Conservation (phyloP, 768 basidiomycete genomes). For the Albatrellus ellisii region DNA sequence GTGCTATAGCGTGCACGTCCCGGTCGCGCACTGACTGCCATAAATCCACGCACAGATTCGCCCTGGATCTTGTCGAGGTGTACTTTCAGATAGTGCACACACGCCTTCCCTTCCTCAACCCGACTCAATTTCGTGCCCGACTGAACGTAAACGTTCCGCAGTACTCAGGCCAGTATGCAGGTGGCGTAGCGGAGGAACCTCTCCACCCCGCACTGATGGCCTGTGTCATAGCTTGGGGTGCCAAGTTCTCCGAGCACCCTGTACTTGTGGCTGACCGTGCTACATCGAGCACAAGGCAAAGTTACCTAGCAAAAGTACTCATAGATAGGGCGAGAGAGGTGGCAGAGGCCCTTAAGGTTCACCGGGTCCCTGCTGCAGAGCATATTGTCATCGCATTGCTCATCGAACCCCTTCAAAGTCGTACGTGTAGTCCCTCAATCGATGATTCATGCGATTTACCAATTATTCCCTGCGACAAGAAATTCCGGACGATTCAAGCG, state of each 20-base stretch:
- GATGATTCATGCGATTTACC: constrained; percentile 1
- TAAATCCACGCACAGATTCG: constrained; percentile 63
- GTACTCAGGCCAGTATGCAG: constrained; percentile 15
- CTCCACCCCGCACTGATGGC: constrained; percentile 70
- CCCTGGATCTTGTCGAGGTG: constrained; percentile 86
- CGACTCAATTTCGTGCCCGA: constrained; percentile 63
- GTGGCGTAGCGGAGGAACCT: constrained; percentile 24
- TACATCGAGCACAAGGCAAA: constrained; percentile 50
- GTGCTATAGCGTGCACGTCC: constrained; percentile 9
- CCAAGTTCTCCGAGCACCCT: constrained; percentile 88
- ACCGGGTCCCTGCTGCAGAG: constrained; percentile 65
- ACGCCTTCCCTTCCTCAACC: constrained; percentile 78
- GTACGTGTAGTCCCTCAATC: constrained; percentile 44
- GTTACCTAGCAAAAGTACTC: constrained; percentile 62
- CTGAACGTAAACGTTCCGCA: constrained; percentile 23
- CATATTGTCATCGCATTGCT: constrained; percentile 74
- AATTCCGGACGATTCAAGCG: constrained; percentile 57
- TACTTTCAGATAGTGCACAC: constrained; percentile 91
- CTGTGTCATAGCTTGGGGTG: constrained; percentile 82
- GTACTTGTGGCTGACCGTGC: constrained; percentile 68
- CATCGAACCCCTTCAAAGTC: constrained; percentile 76
- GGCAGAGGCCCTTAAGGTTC: constrained; percentile 78
- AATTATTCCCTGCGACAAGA: constrained; percentile 24
- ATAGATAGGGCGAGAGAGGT: constrained; percentile 76
- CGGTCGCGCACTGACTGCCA: constrained; percentile 6